Base-by-base conservation (phyloP, 2,329 filamentous ascomycete species). In the Stachybotrys chlorohalonatus region DNA sequence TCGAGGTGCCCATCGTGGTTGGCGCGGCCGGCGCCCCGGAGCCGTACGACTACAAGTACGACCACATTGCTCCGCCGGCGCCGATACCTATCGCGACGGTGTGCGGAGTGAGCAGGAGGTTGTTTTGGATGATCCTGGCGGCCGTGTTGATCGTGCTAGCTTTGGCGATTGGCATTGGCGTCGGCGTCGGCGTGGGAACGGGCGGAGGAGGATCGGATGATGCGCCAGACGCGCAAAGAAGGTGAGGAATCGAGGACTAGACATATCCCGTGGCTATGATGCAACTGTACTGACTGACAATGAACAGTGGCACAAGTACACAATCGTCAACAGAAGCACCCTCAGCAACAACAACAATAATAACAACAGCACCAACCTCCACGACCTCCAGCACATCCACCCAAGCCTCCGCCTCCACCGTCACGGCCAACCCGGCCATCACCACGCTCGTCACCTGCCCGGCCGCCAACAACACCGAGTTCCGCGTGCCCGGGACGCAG, bases 401-500 rank as follows among this genome's bases (percentile, higher is more conserved):
- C 3, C 54, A 60, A 13, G 60, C 58, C 9, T 36, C 59, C 6
- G 47, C 61, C 5, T 17, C 50, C 32, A 52, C 50, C 11, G 36
- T 52, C 16, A 39, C 50, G 5, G 36, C 32, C 31, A 52, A 52
- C 32, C 50, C 50, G 5, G 50, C 50, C 50, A 52, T 52, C 50
- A 52, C 50, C 7, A 61, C 64, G 5, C 62, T 65, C 31, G 62
- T 67, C 2, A 66, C 69, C 50, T 78, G 75, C 53, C 75, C 75
- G 0, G 66, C 65, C 1, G 67, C 70, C 13, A 76, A 77, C 60
- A 71, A 73, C 53, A 77, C 75, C 1, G 60, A 68, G n/a, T 78
- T 74, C 59, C 53, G 63, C 30, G 73, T 75, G 1, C 69, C 73
- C 1, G 67, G 68, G 8, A 73, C 72, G 4, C 60, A 68, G 7